Evolutionary conservation across 805 yeast genomes (phyloP), one percentile per base, ranked within the genome.

Genomic region (Saccharomycopsis sp.): DNA sequence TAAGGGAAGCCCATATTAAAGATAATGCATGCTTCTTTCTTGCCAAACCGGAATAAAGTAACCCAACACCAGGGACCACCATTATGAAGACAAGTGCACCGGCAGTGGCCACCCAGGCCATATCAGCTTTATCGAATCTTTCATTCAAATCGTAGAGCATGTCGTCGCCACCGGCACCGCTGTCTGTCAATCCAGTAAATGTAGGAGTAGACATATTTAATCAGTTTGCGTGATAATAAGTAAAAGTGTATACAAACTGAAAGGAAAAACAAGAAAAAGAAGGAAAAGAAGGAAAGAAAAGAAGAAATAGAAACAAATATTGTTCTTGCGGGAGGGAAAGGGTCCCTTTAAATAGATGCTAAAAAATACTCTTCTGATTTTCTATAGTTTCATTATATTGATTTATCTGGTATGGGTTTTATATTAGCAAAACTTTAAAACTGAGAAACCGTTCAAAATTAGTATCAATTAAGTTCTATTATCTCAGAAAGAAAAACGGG

Each of bases 11-110:
- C 97, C 97, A 93, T 42, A 93, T 67, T 42, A 93, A 70, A 5
- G 97, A 85, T 44, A 93, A 68, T n/a, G 97, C 96, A 58, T 93
- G 97, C 64, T 89, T 86, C 65, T 90, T 90, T 64, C 98, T 79
- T 13, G 96, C 81, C 51, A 93, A 68, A 53, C 98, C 98, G 28
- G 96, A 86, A 66, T 90, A 90, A 52, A 90, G 70, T 44, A 93
- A 66, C 50, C 97, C 98, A 43, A 93, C 81, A 51, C 98, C 98
- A 29, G 97, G 97, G 55, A 88, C 67, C 29, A 51, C 44, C 96
- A 90, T 93, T 56, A 90, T 78, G 88, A 94, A 89, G 50, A 90
- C 97, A 47, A 93, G 71, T 19, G 76, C 80, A 6, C 79, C 80
- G n/a, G 86, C 72, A 4, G 76, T 72, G 61, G 81, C 86, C 45